A percentile compares a stretch with the other conserved stretches of the same genome.
Conservation (phyloP, 768 basidiomycete genomes). For the Kwoniella europaea region DNA sequence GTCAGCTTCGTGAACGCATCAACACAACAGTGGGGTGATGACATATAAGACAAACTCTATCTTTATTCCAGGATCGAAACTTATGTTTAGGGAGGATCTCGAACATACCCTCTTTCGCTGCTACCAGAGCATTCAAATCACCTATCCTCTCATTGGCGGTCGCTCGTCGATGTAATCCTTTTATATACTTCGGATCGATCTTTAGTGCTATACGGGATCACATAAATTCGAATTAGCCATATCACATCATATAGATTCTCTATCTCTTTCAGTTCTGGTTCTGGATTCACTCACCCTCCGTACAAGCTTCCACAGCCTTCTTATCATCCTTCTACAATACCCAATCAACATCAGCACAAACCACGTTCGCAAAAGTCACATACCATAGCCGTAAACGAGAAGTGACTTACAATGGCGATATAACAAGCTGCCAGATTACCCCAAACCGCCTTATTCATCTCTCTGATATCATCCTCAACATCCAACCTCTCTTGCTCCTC, state of each 20-base stretch:
- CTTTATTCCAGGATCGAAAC: no score
- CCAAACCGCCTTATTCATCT: constrained; percentile 73
- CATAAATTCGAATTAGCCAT: not conserved
- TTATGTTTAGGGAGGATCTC: constrained; percentile 61
- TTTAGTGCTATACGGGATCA: constrained; percentile 67
- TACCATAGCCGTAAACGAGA: not conserved
- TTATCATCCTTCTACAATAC: constrained; percentile 71
- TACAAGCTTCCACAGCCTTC: constrained; percentile 78
- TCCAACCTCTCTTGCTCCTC: constrained; percentile 48
- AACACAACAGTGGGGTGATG: not conserved
- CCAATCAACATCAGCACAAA: not conserved
- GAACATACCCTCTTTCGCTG: constrained; percentile 80
- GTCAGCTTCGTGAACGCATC: constrained; percentile 62
- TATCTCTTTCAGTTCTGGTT: no score
- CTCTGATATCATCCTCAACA: constrained; percentile 63
- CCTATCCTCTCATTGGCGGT: constrained; percentile 76
- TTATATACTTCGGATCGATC: constrained; percentile 83
- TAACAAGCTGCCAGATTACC: constrained; percentile 89
- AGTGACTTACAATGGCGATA: constrained; percentile 71
- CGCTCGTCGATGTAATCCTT: constrained; percentile 88
- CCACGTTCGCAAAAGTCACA: no score
- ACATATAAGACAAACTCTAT: not conserved
- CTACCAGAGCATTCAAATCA: constrained; percentile 80
- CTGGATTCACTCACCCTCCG: constrained; percentile 65
- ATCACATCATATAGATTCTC: no score